Conservation (phyloP, 257 asterid species). For the Lycium barbarum region DNA sequence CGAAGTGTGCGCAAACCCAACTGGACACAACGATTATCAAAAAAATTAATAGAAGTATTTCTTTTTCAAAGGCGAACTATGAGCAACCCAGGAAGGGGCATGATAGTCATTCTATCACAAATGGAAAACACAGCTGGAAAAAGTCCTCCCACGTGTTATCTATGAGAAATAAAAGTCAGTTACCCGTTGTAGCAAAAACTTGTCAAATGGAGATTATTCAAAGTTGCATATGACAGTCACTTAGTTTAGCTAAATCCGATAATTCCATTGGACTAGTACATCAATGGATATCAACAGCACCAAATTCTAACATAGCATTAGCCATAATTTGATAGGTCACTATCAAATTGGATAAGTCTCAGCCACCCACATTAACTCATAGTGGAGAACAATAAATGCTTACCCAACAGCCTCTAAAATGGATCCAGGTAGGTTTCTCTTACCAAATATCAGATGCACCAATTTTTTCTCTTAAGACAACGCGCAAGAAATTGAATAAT, state of each 20-base stretch:
- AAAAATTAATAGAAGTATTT: neutral
- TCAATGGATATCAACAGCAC: neutral
- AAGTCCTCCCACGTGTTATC: neutral
- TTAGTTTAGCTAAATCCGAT: neutral
- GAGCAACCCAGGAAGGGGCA: neutral
- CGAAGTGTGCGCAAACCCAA: no score
- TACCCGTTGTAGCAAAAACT: neutral
- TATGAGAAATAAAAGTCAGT: slow-evolving; percentile 17
- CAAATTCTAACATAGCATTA: neutral
- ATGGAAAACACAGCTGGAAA: slow-evolving; percentile 17
- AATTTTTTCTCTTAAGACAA: neutral
- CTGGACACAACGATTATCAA: no score
- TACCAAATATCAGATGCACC: neutral
- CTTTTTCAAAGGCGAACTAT: neutral
- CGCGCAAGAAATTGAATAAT: neutral
- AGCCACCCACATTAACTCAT: neutral
- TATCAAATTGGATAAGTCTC: neutral
- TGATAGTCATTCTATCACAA: neutral
- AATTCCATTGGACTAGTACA: neutral
- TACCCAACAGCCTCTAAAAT: neutral
- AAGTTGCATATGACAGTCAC: neutral
- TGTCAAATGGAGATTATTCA: neutral
- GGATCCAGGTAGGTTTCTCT: slow-evolving; percentile 5
- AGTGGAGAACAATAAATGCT: neutral
- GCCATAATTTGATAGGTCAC: neutral